phyloP scores from a whole-genome alignment of 768 basidiomycete species.

The Mycena vulgaris region DNA sequence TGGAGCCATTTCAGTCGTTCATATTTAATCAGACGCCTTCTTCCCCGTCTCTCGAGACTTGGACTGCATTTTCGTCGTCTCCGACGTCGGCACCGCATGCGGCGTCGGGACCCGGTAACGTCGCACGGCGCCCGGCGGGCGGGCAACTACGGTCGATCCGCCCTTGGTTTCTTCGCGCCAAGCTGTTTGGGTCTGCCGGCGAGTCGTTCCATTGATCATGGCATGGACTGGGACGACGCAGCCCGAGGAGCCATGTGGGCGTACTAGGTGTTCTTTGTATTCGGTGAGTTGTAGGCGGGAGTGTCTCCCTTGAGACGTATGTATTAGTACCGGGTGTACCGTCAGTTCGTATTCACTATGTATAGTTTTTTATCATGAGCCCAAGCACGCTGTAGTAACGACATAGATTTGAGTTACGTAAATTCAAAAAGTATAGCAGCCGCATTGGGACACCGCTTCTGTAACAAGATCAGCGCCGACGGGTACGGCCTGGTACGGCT shows the following conservation, averaged over 20 bases:
- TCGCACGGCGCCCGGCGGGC: not conserved
- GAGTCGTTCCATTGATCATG: slow-evolving; percentile 1
- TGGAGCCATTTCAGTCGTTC: slow-evolving; percentile 42
- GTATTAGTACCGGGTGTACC: slow-evolving; percentile 47
- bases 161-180: slow-evolving; percentile 37
- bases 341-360: slow-evolving; percentile 29
- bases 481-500: not conserved
- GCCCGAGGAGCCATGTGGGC: slow-evolving; percentile 2
- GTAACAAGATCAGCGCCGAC: not conserved
- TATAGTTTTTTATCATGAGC: slow-evolving; percentile 14
- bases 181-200: slow-evolving; percentile 29
- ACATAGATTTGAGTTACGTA: too few species aligned
- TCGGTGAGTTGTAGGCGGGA: not conserved
- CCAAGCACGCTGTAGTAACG: not conserved
- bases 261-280: not conserved
- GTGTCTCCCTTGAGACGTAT: slow-evolving; percentile 31
- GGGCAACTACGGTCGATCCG: slow-evolving; percentile 31
- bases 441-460: not conserved
- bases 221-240: not conserved
- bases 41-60: slow-evolving; percentile 43
- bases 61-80: slow-evolving; percentile 38
- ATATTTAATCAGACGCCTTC: slow-evolving; percentile 39
- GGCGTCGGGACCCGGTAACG: slow-evolving; percentile 7
- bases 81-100: slow-evolving; percentile 25
- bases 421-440: slow-evolving; percentile 1